These are phyloP conservation scores for Vigna mungo DNA, from an alignment of 306 rosid genomes.

Conservation along the genomic window DNA sequence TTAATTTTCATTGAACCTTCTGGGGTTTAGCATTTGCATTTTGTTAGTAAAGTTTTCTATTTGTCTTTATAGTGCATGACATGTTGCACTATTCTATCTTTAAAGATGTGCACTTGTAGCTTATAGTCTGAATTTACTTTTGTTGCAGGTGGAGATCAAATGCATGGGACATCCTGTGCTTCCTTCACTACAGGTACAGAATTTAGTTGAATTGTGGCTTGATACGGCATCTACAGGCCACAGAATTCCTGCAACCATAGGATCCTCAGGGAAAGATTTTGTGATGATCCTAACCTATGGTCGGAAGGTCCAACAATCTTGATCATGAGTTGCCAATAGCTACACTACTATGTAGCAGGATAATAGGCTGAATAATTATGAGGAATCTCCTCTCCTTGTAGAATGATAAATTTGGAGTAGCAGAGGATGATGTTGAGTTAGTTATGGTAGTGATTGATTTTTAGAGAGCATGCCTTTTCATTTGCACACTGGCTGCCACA, in stretches of 20 bases:
- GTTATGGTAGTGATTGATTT: conserved; percentile 6
- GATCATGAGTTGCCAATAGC: conserved; percentile 35
- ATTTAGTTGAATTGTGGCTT: conserved; percentile 70
- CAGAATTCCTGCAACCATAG: conserved; percentile 57
- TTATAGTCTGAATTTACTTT: background rate
- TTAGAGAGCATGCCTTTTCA: conserved; percentile 20
- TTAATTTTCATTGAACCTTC: background rate
- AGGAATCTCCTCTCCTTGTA: background rate
- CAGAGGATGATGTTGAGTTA: conserved; percentile 21
- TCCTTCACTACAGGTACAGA: conserved; percentile 55
- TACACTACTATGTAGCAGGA: background rate
- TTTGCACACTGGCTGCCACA: conserved; percentile 12
- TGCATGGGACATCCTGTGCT: conserved; percentile 75
- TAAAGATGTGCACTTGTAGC: background rate
- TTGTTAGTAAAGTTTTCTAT: conserved; percentile 4
- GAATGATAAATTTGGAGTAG: background rate
- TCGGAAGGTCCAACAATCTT: conserved; percentile 56
- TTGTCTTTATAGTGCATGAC: background rate
- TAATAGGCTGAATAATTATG: conserved; percentile 13
- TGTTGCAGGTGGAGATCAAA: conserved; percentile 76
- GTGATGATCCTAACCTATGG: conserved; percentile 71
- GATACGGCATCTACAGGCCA: conserved; percentile 56
- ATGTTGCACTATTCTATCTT: background rate
- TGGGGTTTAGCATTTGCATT: background rate
- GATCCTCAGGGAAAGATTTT: conserved; percentile 68